Evolutionary conservation across 1,284 basidiomycete species (phyloP).

Genomic region (Ceratobasidium papillatum): DNA sequence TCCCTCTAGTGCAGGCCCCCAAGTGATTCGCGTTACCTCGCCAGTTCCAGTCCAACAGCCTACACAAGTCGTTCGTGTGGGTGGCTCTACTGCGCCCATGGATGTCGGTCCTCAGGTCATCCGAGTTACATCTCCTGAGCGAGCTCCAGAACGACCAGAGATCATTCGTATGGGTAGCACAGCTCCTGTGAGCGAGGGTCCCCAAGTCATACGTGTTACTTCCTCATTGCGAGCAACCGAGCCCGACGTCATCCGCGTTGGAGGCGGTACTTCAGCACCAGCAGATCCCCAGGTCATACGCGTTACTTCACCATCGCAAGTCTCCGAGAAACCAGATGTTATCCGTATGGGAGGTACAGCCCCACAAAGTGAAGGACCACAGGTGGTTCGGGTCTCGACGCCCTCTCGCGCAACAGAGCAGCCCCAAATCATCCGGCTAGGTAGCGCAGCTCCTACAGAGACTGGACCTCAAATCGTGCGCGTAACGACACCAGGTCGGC

Average conservation of each 20-base stretch:
- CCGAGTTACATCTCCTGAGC: slow-evolving; percentile 9
- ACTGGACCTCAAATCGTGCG: slow-evolving; percentile 22
- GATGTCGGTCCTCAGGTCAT: slow-evolving; percentile 32
- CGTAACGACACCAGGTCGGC: neutral
- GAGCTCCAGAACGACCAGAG: neutral
- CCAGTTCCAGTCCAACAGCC: slow-evolving; percentile 27
- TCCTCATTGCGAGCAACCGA: neutral
- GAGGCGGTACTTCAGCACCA: neutral
- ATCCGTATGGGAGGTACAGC: slow-evolving; percentile 29
- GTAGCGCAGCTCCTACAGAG: slow-evolving; percentile 10
- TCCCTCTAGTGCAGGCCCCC: slow-evolving; percentile 4
- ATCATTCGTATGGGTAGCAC: neutral
- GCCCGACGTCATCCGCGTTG: slow-evolving; percentile 18
- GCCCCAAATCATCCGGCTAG: slow-evolving; percentile 40
- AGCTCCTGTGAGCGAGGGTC: neutral
- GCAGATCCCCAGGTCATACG: slow-evolving; percentile 23
- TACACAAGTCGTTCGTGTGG: slow-evolving; percentile 39
- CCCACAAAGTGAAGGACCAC: slow-evolving; percentile 3
- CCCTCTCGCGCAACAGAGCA: slow-evolving; percentile 21
- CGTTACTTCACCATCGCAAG: slow-evolving; percentile 23
- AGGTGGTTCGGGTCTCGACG: slow-evolving; percentile 32
- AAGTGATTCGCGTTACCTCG: slow-evolving; percentile 39
- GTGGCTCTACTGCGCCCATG: slow-evolving; percentile 11
- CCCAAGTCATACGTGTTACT: slow-evolving; percentile 18
- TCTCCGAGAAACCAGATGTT: slow-evolving; percentile 16